Conservation (phyloP, 2,329 filamentous ascomycete species). For the Aureobasidium melanogenum region DNA sequence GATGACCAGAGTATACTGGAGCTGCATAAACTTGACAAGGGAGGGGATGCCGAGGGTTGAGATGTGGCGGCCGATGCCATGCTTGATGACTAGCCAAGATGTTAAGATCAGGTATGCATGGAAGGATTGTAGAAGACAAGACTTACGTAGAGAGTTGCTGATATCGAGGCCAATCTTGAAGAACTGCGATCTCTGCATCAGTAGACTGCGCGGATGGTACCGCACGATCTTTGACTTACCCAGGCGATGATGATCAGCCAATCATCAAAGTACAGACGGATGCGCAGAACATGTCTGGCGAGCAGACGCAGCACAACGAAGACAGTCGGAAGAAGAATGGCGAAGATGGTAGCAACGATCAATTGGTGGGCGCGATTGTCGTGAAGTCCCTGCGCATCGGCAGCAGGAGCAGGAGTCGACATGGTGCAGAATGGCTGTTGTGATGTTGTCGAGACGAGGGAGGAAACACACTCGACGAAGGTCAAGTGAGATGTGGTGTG, state of each 20-base stretch:
- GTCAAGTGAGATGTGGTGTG: neutral
- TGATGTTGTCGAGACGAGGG: neutral
- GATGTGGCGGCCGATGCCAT: constrained; percentile 13
- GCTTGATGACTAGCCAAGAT: no score
- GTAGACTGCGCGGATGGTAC: neutral
- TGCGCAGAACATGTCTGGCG: constrained; percentile 11
- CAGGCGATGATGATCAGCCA: constrained; percentile 15
- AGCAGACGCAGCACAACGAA: constrained; percentile 12
- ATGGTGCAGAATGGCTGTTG: neutral
- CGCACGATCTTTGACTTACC: neutral
- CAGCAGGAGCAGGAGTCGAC: neutral
- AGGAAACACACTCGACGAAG: neutral
- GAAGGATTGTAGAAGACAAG: no score
- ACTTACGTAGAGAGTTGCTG: constrained; percentile 12
- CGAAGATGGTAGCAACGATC: constrained; percentile 13
- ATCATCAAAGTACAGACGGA: constrained; percentile 14
- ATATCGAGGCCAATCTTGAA: constrained; percentile 16
- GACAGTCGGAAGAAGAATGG: constrained; percentile 10
- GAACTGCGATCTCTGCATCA: neutral
- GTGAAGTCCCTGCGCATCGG: neutral
- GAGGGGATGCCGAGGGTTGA: neutral
- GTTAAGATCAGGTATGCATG: no score
- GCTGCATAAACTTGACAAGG: constrained; percentile 10
- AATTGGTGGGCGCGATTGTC: constrained; percentile 5
- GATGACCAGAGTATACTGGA: constrained; percentile 14